Evolutionary conservation across 306 rosid genomes (phyloP).

Genomic region (Dryas alaskensis): DNA sequence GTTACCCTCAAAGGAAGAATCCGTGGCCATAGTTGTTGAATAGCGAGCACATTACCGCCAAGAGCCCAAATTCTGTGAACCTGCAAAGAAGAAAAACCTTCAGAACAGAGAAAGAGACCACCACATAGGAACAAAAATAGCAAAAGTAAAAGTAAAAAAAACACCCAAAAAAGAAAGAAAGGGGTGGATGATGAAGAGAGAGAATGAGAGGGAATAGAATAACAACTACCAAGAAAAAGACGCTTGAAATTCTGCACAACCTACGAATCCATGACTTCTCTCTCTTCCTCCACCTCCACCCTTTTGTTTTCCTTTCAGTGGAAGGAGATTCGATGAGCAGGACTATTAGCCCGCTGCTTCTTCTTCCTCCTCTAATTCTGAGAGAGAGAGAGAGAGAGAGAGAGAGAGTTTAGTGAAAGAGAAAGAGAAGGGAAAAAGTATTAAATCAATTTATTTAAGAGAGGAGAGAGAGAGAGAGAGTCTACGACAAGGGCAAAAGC

Average conservation of each 20-base stretch:
- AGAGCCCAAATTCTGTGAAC: conserved; percentile 36
- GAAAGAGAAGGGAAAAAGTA: not conserved
- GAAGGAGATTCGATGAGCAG: conserved; percentile 42
- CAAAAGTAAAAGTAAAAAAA: not conserved
- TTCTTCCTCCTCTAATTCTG: not conserved
- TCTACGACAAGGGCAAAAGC: conserved; percentile 25
- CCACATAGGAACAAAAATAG: conserved; percentile 17
- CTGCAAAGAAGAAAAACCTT: conserved; percentile 43
- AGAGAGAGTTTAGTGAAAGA: not conserved
- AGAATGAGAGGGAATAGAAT: conserved; percentile 42
- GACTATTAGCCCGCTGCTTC: conserved; percentile 18
- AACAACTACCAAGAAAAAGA: conserved; percentile 51
- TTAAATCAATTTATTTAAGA: conserved; percentile 1
- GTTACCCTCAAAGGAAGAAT: conserved; percentile 74
- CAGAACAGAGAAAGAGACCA: conserved; percentile 11
- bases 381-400: conserved; percentile 21
- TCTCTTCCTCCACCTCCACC: conserved; percentile 7
- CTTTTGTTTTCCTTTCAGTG: conserved; percentile 20
- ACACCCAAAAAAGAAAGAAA: conserved; percentile 11
- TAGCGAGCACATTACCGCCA: conserved; percentile 53
- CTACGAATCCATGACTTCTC: conserved; percentile 47
- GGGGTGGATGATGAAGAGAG: conserved; percentile 8
- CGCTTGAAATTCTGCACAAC: conserved; percentile 46
- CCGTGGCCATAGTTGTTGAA: conserved; percentile 50
- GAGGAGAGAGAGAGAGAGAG: not conserved